Evolutionary conservation across 768 basidiomycete species (phyloP), one percentile per base, ranked within the genome.

Genomic region (Psilocybe tampanensis): DNA sequence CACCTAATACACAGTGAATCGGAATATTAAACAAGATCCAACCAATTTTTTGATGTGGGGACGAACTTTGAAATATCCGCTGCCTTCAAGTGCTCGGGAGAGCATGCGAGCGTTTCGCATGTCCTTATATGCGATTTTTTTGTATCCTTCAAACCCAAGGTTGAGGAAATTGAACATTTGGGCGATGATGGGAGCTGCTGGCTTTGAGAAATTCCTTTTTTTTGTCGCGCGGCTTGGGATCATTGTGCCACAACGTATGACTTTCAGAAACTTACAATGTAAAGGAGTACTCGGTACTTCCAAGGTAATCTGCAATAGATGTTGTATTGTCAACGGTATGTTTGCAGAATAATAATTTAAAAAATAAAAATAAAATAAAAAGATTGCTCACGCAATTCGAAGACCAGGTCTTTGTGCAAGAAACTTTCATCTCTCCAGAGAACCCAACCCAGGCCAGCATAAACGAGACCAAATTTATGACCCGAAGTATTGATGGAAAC

Each of bases 91-190:
- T 0, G 86, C 86, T 34, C 79, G 73, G 1, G 82, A 80, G 42
- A 86, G 69, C 61, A 86, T 68, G 33, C 86, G 74, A 0, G 85
- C 82, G 57, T 88, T 87, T 47, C 77, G 73, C 9, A 83, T 69
- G 58, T 83, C 82, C 59, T 80, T 80, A 55, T 68, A 63, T 2
- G 76, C 72, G 21, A 77, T 73, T 58, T 64, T 69, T 50, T 73
- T 77, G 64, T 83, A 85, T 8, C 83, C 84, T 4, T 79, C 74
- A 55, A 81, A 80, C n/a, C 83, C 84, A 41, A 81, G 74, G 59
- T 83, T 83, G 39, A 85, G 69, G 74, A 85, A 82, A 64, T 83
- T 83, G 74, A 79, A 86, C 76, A 83, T 81, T 60, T 84, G 83
- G 2, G 75, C 80, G 44, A 86, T 75, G 61, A 85, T 75, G 2